Evolutionary conservation across 2,329 filamentous ascomycete species (phyloP), one percentile per base, ranked within the genome.

Genomic region (Penicillium sp.): DNA sequence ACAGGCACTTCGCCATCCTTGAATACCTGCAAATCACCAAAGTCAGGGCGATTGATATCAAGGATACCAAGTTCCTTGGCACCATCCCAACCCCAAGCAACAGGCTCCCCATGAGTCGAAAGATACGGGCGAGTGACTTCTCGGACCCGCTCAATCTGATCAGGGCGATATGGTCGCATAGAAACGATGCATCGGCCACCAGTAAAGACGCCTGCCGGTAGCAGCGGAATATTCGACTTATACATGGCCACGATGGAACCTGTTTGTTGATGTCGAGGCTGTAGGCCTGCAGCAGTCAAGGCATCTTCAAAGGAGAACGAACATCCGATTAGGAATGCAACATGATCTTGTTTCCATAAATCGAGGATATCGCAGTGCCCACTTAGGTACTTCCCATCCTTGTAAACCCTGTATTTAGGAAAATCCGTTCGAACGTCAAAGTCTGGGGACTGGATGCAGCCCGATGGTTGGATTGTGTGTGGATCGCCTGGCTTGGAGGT

Each of bases 11-110:
- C 64, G 0, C 79, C 81, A 27, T 75, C 69, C 15, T 65, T 44
- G 12, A 70, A 69, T 6, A 72, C 53, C 5, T 78, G 77, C 3
- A 57, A 56, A 55, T 86, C 82, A 1, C 85, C 85, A 79, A 82
- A 88, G 49, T 87, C 79, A 1, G 82, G 81, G 7, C 42, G 55
- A 41, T 77, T 69, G 9, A 86, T 74, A 66, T 86, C 77, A 45
- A 60, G 49, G 53, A 88, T 84, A 0, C 85, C 85, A 43, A 88
- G 62, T 29, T 63, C 63, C 57, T 69, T 63, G 9, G 82, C 68
- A 0, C 79, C 81, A 3, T 85, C 79, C 84, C 84, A 88, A 0
- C 83, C 85, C 84, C 84, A 88, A 3, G 81, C 84, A 14, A 88
- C 73, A 1, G 84, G 84, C 71, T 88, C 85, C 2, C 85, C 85